Base-by-base conservation (phyloP, 768 basidiomycete genomes). In the Lactarius pseudohatsudake region DNA sequence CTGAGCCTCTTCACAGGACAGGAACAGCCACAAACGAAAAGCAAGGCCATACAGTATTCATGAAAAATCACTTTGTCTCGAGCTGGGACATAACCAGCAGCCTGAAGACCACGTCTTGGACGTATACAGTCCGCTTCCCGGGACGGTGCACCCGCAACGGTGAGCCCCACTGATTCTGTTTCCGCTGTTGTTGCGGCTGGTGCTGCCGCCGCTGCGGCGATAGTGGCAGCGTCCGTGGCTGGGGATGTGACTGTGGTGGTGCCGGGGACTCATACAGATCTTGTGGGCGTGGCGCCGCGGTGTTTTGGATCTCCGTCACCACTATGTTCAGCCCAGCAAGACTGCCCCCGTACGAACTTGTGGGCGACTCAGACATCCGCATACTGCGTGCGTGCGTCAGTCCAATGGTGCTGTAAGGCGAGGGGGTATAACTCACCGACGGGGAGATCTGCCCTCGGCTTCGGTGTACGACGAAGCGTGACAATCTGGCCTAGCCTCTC, bases 31-130 rank as follows among this genome's bases (percentile, higher is more conserved):
- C 22, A 13, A 50, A 22, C 9, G n/a, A n/a, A n/a, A 50, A 50
- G 3, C 15, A 40, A 40, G 15, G 40, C 16, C 16, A 41, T 18
- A 36, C 36, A 36, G 11, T 36, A 26, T 15, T 53, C 22, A 16
- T 4, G 11, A 26, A 32, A 32, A 32, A 53, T 26, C 50, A 53
- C 26, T 53, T 13, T n/a, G 47, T 53, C 32, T 64, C 57, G 57
- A 59, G 38, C 57, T 64, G 64, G 36, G 63, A 58, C 63, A 26
- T 53, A 18, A 64, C 58, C 57, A 64, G 28, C 55, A 63, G 8
- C 41, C 55, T 54, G 13, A 57, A 28, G 30, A 64, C 64, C 20
- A 64, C 11, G 47, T 64, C 64, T 15, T 64, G 57, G 16, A 41
- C 64, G 26, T 53, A 30, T 36, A 64, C 64, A 4, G 64, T 53